A percentile compares a stretch with the other conserved stretches of the same genome.
phyloP scores from a whole-genome alignment of 352 stramenopile genomes.

The Pseudoperonospora humuli region DNA sequence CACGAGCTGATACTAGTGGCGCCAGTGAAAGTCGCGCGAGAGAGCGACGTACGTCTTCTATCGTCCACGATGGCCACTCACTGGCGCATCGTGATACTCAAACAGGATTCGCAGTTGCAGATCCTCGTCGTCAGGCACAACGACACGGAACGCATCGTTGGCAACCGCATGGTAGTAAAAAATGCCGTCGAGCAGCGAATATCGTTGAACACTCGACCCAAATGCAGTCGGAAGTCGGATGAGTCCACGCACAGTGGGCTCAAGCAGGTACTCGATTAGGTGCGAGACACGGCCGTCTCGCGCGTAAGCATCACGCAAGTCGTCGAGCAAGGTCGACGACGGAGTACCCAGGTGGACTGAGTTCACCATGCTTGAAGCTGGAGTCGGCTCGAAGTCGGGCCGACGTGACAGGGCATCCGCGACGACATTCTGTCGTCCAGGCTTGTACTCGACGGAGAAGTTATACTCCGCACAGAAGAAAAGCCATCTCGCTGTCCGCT shows the following conservation, averaged over 20 bases:
- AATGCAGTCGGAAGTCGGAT: no score
- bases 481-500: constrained; percentile 18
- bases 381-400: background rate
- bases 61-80: constrained; percentile 1
- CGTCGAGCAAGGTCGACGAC: background rate
- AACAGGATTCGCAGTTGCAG: no score
- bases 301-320: background rate
- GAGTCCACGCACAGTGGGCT: no score
- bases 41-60: constrained; percentile 18
- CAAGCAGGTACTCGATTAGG: no score
- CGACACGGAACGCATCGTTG: background rate
- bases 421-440: background rate
- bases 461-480: constrained; percentile 22
- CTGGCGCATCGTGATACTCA: no score
- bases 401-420: background rate
- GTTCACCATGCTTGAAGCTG: background rate
- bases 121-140: background rate
- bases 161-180: background rate
- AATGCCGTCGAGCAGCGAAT: background rate
- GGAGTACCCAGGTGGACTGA: background rate
- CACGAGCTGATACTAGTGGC: background rate
- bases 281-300: background rate
- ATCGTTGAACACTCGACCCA: no score
- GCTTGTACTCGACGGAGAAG: background rate
- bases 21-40: constrained; percentile 15